phyloP scores from a whole-genome alignment of 768 basidiomycete genomes.

The Pleurotus pulmonarius region DNA sequence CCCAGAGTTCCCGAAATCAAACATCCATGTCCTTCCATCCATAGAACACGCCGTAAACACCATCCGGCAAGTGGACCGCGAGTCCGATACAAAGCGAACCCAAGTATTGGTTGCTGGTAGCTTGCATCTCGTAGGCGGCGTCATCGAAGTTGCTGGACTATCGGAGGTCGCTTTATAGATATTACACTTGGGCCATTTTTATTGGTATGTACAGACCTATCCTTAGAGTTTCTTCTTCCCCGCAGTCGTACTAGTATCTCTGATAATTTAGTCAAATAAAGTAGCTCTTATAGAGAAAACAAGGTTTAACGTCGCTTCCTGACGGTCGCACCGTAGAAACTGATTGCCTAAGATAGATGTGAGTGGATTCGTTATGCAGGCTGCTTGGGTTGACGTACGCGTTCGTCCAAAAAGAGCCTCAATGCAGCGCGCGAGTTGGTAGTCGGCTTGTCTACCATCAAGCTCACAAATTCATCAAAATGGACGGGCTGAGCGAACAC shows the following conservation, averaged over 20 bases:
- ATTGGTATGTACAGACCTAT: neutral
- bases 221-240: neutral
- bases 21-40: slow-evolving; percentile 78
- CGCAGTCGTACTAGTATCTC: neutral
- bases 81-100: slow-evolving; percentile 18
- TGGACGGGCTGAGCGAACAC: slow-evolving; percentile 45
- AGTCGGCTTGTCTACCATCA: slow-evolving; percentile 32
- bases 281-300: neutral
- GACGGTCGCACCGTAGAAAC: slow-evolving; percentile 42
- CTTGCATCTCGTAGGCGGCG: slow-evolving; percentile 89
- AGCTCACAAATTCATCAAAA: slow-evolving; percentile 46
- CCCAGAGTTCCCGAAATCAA: slow-evolving; percentile 54
- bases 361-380: neutral
- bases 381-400: slow-evolving; percentile 28
- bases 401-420: slow-evolving; percentile 50
- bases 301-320: slow-evolving; percentile 17
- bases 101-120: slow-evolving; percentile 90
- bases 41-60: slow-evolving; percentile 84
- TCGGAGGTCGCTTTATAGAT: slow-evolving; percentile 60
- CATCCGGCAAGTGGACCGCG: slow-evolving; percentile 42
- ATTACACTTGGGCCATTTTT: neutral
- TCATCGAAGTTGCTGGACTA: slow-evolving; percentile 87
- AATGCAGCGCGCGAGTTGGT: slow-evolving; percentile 35
- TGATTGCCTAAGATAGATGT: slow-evolving; percentile 40
- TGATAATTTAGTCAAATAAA: slow-evolving; percentile 12